Conservation (phyloP, 108 stramenopile genomes). For the Aureococcus anophagefferens region DNA sequence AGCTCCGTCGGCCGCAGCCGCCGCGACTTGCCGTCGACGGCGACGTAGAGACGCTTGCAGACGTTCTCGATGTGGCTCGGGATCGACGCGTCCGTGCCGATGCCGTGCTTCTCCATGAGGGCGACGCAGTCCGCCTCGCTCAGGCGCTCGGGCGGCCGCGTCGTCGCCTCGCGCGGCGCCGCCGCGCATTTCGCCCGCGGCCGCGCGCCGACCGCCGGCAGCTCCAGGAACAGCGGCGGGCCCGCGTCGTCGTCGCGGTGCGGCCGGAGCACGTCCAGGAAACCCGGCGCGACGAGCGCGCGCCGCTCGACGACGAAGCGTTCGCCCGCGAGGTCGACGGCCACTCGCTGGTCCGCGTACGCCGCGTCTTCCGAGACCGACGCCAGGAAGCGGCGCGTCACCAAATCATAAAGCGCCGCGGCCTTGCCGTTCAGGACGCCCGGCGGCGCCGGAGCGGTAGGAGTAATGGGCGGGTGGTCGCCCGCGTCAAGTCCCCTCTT, state of each 20-base stretch:
- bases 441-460: background rate
- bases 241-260: constrained; percentile 1
- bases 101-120: constrained; percentile 67
- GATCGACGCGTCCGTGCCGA: constrained; percentile 92
- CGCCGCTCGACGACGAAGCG: background rate
- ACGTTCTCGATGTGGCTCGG: constrained; percentile 78
- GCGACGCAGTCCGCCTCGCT: constrained; percentile 22
- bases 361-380: constrained; percentile 15
- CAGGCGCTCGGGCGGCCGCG: constrained; percentile 18
- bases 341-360: background rate
- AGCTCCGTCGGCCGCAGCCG: constrained; percentile 68
- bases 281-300: constrained; percentile 13
- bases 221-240: constrained; percentile 25
- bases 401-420: constrained; percentile 22
- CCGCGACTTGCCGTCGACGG: constrained; percentile 51
- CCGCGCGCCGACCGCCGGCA: constrained; percentile 58
- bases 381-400: constrained; percentile 21
- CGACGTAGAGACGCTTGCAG: constrained; percentile 68
- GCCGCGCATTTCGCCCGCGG: constrained; percentile 6
- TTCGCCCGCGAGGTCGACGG: background rate
- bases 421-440: background rate
- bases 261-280: constrained; percentile 8
- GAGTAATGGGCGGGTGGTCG: constrained; percentile 34
- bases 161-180: background rate
- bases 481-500: constrained; percentile 35